Percentiles rank a stretch among this genome's conserved stretches.
These are phyloP conservation scores for Albizia julibrissin DNA, from an alignment of 306 rosid species.

Conservation along the genomic window DNA sequence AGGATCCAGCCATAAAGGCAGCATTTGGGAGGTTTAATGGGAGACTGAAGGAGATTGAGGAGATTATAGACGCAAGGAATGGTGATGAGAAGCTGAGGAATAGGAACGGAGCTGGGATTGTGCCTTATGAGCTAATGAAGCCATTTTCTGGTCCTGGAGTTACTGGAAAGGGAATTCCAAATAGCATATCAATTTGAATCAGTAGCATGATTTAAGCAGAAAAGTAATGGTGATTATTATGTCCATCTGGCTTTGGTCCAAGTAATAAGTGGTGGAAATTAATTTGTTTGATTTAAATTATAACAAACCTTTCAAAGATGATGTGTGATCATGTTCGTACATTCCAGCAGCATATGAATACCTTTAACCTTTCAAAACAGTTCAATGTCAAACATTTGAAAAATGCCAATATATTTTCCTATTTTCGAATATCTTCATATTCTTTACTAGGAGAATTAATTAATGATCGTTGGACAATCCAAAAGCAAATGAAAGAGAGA, in stretches of 20 bases:
- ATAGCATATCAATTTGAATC: slow-evolving; percentile 44
- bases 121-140: slow-evolving; percentile 55
- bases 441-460: no score
- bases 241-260: neutral
- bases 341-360: no score
- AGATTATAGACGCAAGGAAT: slow-evolving; percentile 48
- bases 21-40: slow-evolving; percentile 39
- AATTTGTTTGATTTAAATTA: no score
- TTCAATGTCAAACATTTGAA: neutral
- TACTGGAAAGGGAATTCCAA: slow-evolving; percentile 51
- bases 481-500: no score
- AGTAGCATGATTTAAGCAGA: neutral
- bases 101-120: slow-evolving; percentile 48
- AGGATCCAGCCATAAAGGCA: slow-evolving; percentile 32
- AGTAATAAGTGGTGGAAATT: neutral
- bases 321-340: no score
- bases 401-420: neutral
- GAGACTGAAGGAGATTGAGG: slow-evolving; percentile 45
- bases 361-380: neutral
- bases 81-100: slow-evolving; percentile 33
- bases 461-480: no score
- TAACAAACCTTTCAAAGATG: no score
- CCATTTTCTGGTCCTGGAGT: slow-evolving; percentile 55
- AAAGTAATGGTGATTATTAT: neutral
- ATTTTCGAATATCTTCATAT: neutral